A percentile compares a stretch with the other conserved stretches of the same genome.
Evolutionary conservation across 768 basidiomycete genomes (phyloP).

Genomic region (Calocera viscosa): DNA sequence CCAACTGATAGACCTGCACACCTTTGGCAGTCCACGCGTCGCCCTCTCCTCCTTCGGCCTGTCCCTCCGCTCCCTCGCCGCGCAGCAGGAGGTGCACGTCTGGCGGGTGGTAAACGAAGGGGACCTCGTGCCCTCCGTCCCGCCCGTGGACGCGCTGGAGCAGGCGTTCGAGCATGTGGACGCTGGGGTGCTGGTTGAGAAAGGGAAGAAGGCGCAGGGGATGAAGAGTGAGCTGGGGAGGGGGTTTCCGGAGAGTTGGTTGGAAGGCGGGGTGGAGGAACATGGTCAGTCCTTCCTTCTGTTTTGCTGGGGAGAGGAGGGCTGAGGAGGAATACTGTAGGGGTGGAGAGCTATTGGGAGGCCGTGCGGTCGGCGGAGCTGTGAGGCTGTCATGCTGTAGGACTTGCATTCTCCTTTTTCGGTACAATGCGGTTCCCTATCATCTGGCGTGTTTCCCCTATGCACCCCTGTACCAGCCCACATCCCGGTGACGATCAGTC

Average conservation of each 20-base stretch:
- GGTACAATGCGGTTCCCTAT: background rate
- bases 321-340: background rate
- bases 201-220: background rate
- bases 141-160: background rate
- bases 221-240: slow-evolving; percentile 1
- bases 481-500: no score
- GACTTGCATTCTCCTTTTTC: background rate
- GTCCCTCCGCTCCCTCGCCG: background rate
- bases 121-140: background rate
- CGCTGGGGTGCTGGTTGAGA: background rate
- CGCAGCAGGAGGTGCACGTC: background rate
- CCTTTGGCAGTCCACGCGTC: background rate
- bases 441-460: no score
- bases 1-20: background rate
- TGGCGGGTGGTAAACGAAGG: background rate
- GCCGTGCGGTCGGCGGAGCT: background rate
- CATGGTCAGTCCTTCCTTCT: background rate
- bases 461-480: no score
- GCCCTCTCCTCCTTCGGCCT: background rate
- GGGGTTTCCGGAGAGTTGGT: background rate
- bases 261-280: background rate
- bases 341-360: background rate
- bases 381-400: background rate
- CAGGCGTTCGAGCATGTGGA: slow-evolving; percentile 4
- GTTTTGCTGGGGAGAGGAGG: no score